Evolutionary conservation across 2,329 filamentous ascomycete genomes (phyloP), one percentile per base, ranked within the genome.

Genomic region (Phaeosphaeriaceae sp.): DNA sequence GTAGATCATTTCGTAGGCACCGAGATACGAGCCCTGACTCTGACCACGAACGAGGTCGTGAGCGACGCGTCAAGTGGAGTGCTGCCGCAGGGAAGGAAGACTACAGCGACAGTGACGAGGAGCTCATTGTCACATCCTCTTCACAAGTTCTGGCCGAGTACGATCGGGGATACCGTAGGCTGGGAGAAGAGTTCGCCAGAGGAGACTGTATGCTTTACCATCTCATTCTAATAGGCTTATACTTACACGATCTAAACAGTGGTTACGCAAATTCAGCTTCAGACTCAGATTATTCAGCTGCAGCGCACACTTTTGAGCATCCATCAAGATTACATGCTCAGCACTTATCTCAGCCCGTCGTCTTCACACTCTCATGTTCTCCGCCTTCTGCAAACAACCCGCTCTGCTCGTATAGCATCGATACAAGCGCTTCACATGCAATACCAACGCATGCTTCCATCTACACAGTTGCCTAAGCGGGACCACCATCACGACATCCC

Each of bases 251-350:
- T 21, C 24, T 35, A 28, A 19, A 32, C 26, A 75, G 72, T 71
- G 46, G 66, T 69, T 13, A 61, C 72, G 2, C 73, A 70, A 40
- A 72, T 62, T 26, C 71, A 75, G 40, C 65, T 77, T 1, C 73
- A 76, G 35, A 58, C 69, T 1, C 73, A 77, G 35, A 73, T 76
- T 35, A 76, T 76, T 50, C 56, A 66, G 3, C 56, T 77, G 10
- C 73, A 76, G 52, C 69, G 70, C 54, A 69, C 68, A 0, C 60
- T 75, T 6, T 59, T 77, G 26, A 61, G 54, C 19, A 72, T 74
- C 32, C 71, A 75, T 28, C 67, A 73, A 55, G 72, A 75, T 19
- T 56, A 69, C 21, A 59, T 68, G 10, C 47, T 71, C 13, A 64
- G 67, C 59, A 64, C 67, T 3, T 71, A 72, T 19, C 52, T 64